Evolutionary conservation across 2,329 filamentous ascomycete genomes (phyloP), one percentile per base, ranked within the genome.

Genomic region (Arachnopeziza araneosa): DNA sequence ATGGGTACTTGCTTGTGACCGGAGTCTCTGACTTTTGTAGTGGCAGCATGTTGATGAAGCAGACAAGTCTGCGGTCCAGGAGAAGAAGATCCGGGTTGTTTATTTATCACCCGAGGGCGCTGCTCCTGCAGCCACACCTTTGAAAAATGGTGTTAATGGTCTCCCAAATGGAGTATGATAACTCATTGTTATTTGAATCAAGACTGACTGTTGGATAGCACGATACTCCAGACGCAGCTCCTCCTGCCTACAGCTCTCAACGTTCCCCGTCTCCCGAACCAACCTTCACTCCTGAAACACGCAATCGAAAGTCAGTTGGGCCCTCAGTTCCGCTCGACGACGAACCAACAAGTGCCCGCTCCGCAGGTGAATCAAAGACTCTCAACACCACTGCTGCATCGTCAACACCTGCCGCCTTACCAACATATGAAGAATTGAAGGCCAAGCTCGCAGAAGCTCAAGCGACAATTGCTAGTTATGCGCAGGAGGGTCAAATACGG

Each of bases 31-130:
- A 65, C 50, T 51, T 44, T 22, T 52, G 26, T n/a, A 66, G 66
- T 96, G 93, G 86, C 85, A 80, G 68, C 79, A 82, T 83, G 80
- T 89, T 73, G 79, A 95, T 80, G 83, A 87, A 72, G 83, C 82
- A 10, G 83, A 90, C 60, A 98, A 96, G 78, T 80, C 82, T 17
- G 80, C 83, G 23, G 88, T 99, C 61, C 86, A 92, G 70, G 95
- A 99, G 80, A 91, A 88, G 79, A 99, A 98, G 82, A 99, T 99
- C 68, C 87, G 93, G 53, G 95, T 99, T 65, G 83, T 82, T 67
- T 99, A 93, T 81, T 80, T 97, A 50, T 76, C 89, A 54, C 80
- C 88, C 10, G 83, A 85, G 55, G 82, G 54, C 24, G 24, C 30
- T 23, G 59, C 50, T 55, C 57, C 64, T 52, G 60, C 55, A 32